phyloP scores from a whole-genome alignment of 441 rosid genomes.

The Pelargonium australe region DNA sequence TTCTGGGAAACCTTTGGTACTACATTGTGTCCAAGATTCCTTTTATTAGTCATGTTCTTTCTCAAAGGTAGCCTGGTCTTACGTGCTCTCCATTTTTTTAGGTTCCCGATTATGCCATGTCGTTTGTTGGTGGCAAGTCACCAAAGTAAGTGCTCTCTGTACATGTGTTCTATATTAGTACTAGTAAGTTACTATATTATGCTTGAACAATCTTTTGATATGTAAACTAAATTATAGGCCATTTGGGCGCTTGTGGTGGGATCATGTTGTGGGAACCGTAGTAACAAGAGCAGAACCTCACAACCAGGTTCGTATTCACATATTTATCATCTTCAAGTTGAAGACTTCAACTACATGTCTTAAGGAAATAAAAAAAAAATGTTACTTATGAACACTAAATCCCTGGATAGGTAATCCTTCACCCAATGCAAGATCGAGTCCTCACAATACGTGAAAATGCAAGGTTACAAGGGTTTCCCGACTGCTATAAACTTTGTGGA shows the following conservation, averaged over 20 bases:
- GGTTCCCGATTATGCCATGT: constrained; percentile 41
- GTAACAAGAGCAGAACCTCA: constrained; percentile 52
- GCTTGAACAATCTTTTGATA: background rate
- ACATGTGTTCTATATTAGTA: background rate
- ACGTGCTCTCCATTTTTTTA: constrained; percentile 15
- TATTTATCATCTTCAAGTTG: constrained; percentile 5
- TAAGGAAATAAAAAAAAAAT: background rate
- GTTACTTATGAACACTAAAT: background rate
- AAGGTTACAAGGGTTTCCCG: constrained; percentile 93
- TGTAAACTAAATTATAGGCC: constrained; percentile 39
- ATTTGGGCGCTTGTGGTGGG: constrained; percentile 96
- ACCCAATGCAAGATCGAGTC: constrained; percentile 88
- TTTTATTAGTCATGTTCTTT: background rate
- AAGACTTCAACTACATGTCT: background rate
- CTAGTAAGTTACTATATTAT: background rate
- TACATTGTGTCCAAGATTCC: background rate
- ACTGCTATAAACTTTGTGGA: constrained; percentile 76
- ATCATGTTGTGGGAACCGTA: constrained; percentile 76
- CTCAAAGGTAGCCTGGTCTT: background rate
- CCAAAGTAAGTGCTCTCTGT: background rate
- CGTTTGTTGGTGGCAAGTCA: background rate
- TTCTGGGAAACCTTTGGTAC: constrained; percentile 57
- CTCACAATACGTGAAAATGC: constrained; percentile 78
- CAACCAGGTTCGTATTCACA: constrained; percentile 43
- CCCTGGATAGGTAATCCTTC: constrained; percentile 50